These are phyloP conservation scores for Alternaria infectoria DNA, from an alignment of 2,329 filamentous ascomycete genomes.

Conservation along the genomic window DNA sequence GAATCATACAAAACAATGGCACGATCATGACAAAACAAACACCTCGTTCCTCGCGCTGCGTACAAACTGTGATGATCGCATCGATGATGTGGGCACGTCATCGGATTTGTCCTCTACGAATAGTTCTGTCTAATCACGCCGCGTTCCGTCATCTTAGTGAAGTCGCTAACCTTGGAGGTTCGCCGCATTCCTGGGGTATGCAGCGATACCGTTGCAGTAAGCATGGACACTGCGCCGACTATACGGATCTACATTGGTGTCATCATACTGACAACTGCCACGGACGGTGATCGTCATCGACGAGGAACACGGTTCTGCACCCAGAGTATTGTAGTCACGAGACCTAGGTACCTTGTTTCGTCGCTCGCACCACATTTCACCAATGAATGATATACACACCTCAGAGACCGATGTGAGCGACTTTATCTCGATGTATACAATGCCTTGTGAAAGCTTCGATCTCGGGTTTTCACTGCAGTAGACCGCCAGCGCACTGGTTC, in stretches of 20 bases:
- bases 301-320: neutral
- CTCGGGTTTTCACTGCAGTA: neutral
- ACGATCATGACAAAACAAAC: conserved; percentile 37
- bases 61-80: neutral
- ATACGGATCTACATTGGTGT: neutral
- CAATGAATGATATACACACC: neutral
- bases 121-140: neutral
- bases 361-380: neutral
- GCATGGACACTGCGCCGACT: neutral
- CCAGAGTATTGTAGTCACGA: neutral
- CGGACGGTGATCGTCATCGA: neutral
- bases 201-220: neutral
- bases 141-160: neutral
- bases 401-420: neutral
- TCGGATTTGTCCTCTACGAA: neutral
- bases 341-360: neutral
- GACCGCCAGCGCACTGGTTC: neutral
- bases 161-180: neutral
- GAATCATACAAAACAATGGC: conserved; percentile 46
- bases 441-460: neutral
- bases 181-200: neutral
- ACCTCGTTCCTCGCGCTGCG: neutral
- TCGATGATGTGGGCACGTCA: neutral
- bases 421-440: neutral
- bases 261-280: neutral